phyloP scores from a whole-genome alignment of 371 early-diverging fungal genomes.

The Saksenaea vasiformis region DNA sequence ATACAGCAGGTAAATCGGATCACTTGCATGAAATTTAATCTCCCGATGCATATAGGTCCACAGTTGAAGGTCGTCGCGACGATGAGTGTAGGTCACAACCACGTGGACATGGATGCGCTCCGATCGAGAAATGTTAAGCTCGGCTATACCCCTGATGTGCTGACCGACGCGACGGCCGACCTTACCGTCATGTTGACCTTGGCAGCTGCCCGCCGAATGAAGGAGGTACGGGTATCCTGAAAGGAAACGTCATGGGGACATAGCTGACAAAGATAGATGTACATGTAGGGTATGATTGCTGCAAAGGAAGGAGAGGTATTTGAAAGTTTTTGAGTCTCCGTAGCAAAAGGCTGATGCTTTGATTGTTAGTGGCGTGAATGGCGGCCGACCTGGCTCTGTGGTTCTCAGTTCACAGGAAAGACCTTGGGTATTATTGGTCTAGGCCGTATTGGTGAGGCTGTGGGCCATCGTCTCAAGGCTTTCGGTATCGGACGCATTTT shows the following conservation, averaged over 20 bases:
- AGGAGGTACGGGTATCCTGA: slow-evolving; percentile 46
- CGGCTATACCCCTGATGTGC: slow-evolving; percentile 87
- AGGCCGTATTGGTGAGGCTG: slow-evolving; percentile 87
- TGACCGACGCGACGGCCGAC: slow-evolving; percentile 90
- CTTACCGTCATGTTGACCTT: slow-evolving; percentile 76
- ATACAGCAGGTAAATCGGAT: slow-evolving; percentile 47
- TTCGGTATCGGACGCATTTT: slow-evolving; percentile 65
- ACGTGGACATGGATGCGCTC: slow-evolving; percentile 60
- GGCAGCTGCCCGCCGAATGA: slow-evolving; percentile 70
- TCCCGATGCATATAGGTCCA: slow-evolving; percentile 28
- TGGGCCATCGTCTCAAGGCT: slow-evolving; percentile 64
- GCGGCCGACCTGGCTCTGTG: slow-evolving; percentile 76
- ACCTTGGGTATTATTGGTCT: slow-evolving; percentile 86
- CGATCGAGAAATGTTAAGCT: slow-evolving; percentile 56
- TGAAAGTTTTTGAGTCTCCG: background rate
- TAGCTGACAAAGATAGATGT: background rate
- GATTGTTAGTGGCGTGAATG: slow-evolving; percentile 56
- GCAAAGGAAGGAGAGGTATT: slow-evolving; percentile 54
- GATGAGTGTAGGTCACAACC: slow-evolving; percentile 82
- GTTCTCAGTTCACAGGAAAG: slow-evolving; percentile 72
- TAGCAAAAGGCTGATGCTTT: background rate
- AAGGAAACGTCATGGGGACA: background rate
- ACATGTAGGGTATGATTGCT: slow-evolving; percentile 43
- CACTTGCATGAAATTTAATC: background rate
- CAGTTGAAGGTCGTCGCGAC: slow-evolving; percentile 66